phyloP scores from a whole-genome alignment of 805 yeast species.

The Myxozyma neglecta region DNA sequence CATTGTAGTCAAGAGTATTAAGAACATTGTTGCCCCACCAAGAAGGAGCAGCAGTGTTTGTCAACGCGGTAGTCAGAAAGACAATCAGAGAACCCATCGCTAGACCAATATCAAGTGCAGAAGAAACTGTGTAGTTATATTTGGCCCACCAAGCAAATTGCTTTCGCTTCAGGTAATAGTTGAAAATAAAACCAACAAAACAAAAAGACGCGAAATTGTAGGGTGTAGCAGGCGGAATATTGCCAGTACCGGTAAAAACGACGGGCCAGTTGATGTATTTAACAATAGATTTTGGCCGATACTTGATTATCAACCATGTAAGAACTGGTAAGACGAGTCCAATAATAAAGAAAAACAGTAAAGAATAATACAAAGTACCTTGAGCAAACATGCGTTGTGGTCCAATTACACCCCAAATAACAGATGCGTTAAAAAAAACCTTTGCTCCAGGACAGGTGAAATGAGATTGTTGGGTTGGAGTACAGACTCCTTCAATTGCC shows the following conservation, averaged over 20 bases:
- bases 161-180: slow-evolving; percentile 54
- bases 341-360: slow-evolving; percentile 21
- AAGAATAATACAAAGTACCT: slow-evolving; percentile 11
- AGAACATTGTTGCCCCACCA: slow-evolving; percentile 61
- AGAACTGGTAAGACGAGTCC: slow-evolving; percentile 24
- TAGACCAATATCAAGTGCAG: slow-evolving; percentile 67
- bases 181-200: slow-evolving; percentile 51
- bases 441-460: slow-evolving; percentile 51
- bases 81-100: slow-evolving; percentile 61
- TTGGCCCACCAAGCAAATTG: slow-evolving; percentile 73
- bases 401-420: slow-evolving; percentile 67
- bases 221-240: slow-evolving; percentile 3
- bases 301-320: not conserved
- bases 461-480: slow-evolving; percentile 44
- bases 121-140: slow-evolving; percentile 64
- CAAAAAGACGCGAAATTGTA: slow-evolving; percentile 6
- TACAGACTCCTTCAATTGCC: slow-evolving; percentile 47
- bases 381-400: slow-evolving; percentile 61
- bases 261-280: slow-evolving; percentile 5
- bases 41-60: slow-evolving; percentile 38
- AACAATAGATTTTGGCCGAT: not conserved
- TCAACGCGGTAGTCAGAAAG: slow-evolving; percentile 46
- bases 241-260: slow-evolving; percentile 1
- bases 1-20: not conserved
- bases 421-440: slow-evolving; percentile 55